Percentiles rank a stretch among this genome's conserved stretches.
These are phyloP conservation scores for Lecanicillium sp. DNA, from an alignment of 2,329 filamentous ascomycete genomes.

Conservation along the genomic window DNA sequence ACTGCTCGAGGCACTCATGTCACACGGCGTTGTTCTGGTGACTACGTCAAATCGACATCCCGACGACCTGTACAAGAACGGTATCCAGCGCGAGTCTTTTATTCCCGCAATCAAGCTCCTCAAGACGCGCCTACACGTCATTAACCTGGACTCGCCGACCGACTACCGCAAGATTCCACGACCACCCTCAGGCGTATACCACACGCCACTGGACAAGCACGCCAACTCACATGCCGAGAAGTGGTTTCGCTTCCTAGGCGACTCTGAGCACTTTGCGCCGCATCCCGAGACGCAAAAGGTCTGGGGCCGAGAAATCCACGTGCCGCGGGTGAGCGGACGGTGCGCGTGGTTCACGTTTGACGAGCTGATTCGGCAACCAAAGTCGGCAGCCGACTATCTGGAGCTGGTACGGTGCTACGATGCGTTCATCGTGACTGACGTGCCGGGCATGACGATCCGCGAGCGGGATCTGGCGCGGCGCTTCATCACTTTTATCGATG, in stretches of 20 bases:
- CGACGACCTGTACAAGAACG: constrained; percentile 94
- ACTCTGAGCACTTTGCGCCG: constrained; percentile 66
- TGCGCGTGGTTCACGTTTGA: constrained; percentile 90
- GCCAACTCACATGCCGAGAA: constrained; percentile 78
- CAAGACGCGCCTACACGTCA: constrained; percentile 73
- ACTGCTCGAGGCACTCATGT: constrained; percentile 85
- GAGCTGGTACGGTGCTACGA: constrained; percentile 87
- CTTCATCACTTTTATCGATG: constrained; percentile 97
- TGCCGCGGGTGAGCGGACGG: constrained; percentile 79
- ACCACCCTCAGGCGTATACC: constrained; percentile 88
- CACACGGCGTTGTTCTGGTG: constrained; percentile 90
- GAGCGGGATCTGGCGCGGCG: constrained; percentile 81
- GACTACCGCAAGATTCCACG: constrained; percentile 97
- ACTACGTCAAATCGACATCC: constrained; percentile 97
- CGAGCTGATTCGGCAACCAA: constrained; percentile 81
- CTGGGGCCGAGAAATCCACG: constrained; percentile 85
- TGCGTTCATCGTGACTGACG: constrained; percentile 83
- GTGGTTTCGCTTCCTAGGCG: constrained; percentile 93
- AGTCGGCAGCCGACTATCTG: constrained; percentile 89
- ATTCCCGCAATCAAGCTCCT: constrained; percentile 91
- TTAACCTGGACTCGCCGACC: constrained; percentile 90
- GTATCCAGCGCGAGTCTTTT: constrained; percentile 91
- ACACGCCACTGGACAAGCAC: constrained; percentile 73
- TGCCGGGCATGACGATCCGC: constrained; percentile 84
- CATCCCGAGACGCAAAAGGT: constrained; percentile 74